Conservation (phyloP, 2,329 filamentous ascomycete species). For the Pseudocercospora vitis region DNA sequence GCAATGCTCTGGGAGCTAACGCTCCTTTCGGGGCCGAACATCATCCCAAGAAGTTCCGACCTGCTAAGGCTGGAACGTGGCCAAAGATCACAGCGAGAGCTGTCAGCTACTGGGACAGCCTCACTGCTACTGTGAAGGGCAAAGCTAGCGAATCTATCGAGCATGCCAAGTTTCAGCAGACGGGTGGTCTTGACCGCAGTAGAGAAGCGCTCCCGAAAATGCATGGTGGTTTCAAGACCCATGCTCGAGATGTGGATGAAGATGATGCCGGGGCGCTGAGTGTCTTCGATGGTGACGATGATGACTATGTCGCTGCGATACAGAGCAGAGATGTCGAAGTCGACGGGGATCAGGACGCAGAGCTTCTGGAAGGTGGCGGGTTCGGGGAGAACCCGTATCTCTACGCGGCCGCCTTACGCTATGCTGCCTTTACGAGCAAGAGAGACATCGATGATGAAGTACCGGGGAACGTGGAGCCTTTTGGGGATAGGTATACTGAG, state of each 20-base stretch:
- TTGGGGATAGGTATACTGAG: background rate
- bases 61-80: background rate
- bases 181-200: background rate
- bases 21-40: background rate
- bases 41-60: background rate
- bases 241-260: background rate
- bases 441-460: background rate
- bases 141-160: background rate
- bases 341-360: background rate
- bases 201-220: background rate
- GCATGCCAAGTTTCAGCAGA: background rate
- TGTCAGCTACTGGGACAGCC: conserved; percentile 1
- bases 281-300: conserved; percentile 1
- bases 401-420: too few relatives aligned
- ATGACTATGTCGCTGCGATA: background rate
- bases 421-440: too few relatives aligned
- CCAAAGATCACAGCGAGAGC: conserved; percentile 3
- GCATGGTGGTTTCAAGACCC: background rate
- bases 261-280: background rate
- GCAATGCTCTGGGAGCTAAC: background rate
- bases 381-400: too few relatives aligned
- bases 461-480: background rate
- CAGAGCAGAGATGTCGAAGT: background rate
- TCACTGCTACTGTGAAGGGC: background rate
- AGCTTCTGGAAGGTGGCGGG: too few relatives aligned